Evolutionary conservation across 2,329 filamentous ascomycete genomes (phyloP).

Genomic region (Xylaria arbuscula): DNA sequence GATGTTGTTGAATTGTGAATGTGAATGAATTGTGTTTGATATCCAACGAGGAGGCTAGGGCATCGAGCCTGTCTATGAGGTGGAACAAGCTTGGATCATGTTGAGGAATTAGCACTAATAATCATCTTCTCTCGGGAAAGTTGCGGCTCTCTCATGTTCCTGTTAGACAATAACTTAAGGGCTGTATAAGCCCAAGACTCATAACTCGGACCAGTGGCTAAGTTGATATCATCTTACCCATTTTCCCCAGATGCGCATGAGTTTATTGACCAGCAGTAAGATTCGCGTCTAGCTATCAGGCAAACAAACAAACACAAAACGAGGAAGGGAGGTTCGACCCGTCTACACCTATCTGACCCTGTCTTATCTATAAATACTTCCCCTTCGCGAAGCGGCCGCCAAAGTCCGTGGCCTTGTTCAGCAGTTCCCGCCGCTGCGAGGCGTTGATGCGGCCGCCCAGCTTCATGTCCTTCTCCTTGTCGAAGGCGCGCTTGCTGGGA

Average conservation of each 20-base stretch:
- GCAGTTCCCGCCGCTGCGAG: constrained; percentile 79
- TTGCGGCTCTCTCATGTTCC: too few relatives aligned
- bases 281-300: not conserved
- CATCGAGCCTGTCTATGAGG: too few relatives aligned
- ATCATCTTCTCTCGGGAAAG: too few relatives aligned
- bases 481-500: constrained; percentile 88
- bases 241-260: not conserved
- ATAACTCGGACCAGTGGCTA: too few relatives aligned
- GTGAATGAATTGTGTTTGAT: too few relatives aligned
- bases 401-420: constrained; percentile 84
- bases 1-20: too few relatives aligned
- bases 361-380: constrained; percentile 62
- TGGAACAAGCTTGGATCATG: too few relatives aligned
- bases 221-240: too few relatives aligned
- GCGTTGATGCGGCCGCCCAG: constrained; percentile 76
- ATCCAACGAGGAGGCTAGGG: too few relatives aligned
- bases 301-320: not conserved
- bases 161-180: too few relatives aligned
- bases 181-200: too few relatives aligned
- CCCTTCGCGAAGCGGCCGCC: constrained; percentile 84
- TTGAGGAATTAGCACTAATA: too few relatives aligned
- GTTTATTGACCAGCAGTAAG: not conserved
- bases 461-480: constrained; percentile 93
- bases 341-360: not conserved
- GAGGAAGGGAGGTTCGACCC: not conserved